Base-by-base conservation (phyloP, 768 basidiomycete genomes). In the Pulveroboletus sp. region DNA sequence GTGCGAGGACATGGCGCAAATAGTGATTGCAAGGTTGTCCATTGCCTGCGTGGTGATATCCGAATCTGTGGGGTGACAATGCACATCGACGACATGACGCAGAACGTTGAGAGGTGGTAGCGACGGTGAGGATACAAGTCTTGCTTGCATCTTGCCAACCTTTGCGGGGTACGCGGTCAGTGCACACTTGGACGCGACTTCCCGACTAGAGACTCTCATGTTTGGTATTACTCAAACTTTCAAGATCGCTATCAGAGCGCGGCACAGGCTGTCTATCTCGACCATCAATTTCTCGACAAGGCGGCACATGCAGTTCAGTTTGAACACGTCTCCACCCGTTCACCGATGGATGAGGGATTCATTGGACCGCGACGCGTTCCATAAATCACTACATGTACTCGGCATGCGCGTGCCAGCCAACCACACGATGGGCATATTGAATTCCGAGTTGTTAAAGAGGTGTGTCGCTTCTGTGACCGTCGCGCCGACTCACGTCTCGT, bases 1-100 rank as follows among this genome's bases (percentile, higher is more conserved):
- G 54, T 73, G 73, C 0, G 81, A 80, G 15, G 87, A 80, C 91
- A 94, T 93, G n/a, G 89, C 85, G 53, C 88, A 89, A 36, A 96
- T 74, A 0, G 78, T 83, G 44, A 91, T 82, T 3, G 71, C 65
- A 4, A 88, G 77, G 10, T 68, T 59, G 24, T 79, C 71, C 69
- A 89, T 81, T 5, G 76, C 74, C 21, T 72, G 68, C 4, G 68
- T 46, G 8, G 70, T 58, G 35, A 83, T 76, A 1, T 65, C 67
- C 9, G 85, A 78, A 66, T 95, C 93, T 5, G 89, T 93, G 3
- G 94, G 93, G 69, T 97, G 94, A 68, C 90, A 94, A 57, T 97
- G 94, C 0, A 85, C 89, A 63, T 96, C 94, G 47, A 84, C 76
- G 49, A 97, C 71, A 58, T 89, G 89, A 18, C 67, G 70, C 17